Base-by-base conservation (phyloP, 2,329 filamentous ascomycete genomes). In the Kalmusia sp. region DNA sequence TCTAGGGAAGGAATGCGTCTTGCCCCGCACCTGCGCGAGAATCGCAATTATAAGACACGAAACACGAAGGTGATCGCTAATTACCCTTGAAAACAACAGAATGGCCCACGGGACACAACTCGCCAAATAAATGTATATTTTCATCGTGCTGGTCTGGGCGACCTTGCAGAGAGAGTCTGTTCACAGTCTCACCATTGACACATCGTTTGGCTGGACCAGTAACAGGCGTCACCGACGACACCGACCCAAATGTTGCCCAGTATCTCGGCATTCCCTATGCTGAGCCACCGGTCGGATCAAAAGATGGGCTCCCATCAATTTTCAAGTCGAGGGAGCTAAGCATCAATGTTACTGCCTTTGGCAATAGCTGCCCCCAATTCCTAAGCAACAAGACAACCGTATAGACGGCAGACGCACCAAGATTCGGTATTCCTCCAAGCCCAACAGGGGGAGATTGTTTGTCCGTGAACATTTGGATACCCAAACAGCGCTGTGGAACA, bases 401-500 rank as follows among this genome's bases (percentile, higher is more conserved):
- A 19, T 72, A 58, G 58, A 45, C 55, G 3, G 58, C 51, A 17
- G 67, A 70, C 46, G 60, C 64, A 7, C 65, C 64, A 0, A 64
- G 71, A 27, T 68, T 67, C 33, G 40, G 57, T 8, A 63, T 59
- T 11, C 65, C 62, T 1, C 40, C 45, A 5, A 54, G 59, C 19
- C 67, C 62, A 11, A 60, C 65, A 1, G 61, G 67, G 7, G 79
- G 81, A 56, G 80, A 82, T 52, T 83, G 80, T 50, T 63, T 82
- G 21, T 75, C 73, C 9, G 63, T 81, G 11, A 77, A 77, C 33
- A 63, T 82, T 7, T 82, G 80, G 79, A 65, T 77, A 3, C 78
- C 78, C 6, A 59, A 57, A 1, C 35, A 49, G 8, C 49, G 27
- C 27, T 28, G 27, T 35, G n/a, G 37, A 41, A 19, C 57, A 54